These are phyloP conservation scores for Fraxinus cuspidata DNA, from an alignment of 257 asterid genomes.

Conservation along the genomic window DNA sequence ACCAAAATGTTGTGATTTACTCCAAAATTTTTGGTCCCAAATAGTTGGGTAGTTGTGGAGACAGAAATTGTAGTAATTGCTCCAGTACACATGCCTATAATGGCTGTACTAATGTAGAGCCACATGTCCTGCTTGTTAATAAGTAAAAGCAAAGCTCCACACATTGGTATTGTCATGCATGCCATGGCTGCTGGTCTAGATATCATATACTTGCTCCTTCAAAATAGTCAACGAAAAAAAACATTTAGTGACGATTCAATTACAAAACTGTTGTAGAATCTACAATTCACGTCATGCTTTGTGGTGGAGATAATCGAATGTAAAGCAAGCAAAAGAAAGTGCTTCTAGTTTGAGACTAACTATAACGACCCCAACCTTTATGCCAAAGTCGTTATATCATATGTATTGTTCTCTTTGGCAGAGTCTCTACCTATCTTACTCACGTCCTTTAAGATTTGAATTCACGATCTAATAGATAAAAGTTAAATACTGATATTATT, in stretches of 20 bases:
- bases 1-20: constrained; percentile 72
- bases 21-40: constrained; percentile 65
- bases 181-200: constrained; percentile 71
- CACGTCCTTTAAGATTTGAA: too few species aligned
- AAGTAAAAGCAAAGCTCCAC: constrained; percentile 68
- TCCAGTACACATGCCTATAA: constrained; percentile 71
- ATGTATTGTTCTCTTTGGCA: too few species aligned
- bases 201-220: constrained; percentile 42
- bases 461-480: too few species aligned
- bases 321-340: too few species aligned
- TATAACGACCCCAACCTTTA: too few species aligned
- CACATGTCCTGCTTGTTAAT: constrained; percentile 20
- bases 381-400: too few species aligned
- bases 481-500: too few species aligned
- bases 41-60: constrained; percentile 60
- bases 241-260: neutral
- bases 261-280: neutral
- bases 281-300: neutral
- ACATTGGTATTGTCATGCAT: constrained; percentile 64
- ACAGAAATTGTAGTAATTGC: constrained; percentile 71
- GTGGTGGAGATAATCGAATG: too few species aligned
- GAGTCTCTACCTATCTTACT: too few species aligned
- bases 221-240: neutral
- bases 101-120: constrained; percentile 57
- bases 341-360: too few species aligned